phyloP scores from a whole-genome alignment of 2,329 filamentous ascomycete genomes.

The Aspergillus melleus region DNA sequence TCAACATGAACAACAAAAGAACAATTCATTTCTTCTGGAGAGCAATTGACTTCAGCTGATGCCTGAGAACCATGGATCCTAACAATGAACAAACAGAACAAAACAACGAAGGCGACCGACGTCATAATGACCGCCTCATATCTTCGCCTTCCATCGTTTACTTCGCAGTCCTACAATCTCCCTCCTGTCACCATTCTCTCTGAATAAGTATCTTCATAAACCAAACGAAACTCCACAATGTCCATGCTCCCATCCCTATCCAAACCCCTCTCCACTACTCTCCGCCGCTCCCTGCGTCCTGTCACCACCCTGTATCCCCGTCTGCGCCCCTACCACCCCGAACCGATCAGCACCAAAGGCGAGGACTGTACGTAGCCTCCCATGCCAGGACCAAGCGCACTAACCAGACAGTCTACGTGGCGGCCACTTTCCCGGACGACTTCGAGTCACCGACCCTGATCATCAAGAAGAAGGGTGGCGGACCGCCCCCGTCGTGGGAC shows the following conservation, averaged over 20 bases:
- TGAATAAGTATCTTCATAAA: neutral
- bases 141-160: neutral
- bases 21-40: too few relatives aligned
- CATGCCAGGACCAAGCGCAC: too few relatives aligned
- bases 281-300: neutral
- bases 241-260: neutral
- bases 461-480: slow-evolving; percentile 3
- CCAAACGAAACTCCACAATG: neutral
- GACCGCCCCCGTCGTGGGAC: slow-evolving; percentile 7
- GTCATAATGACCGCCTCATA: neutral
- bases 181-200: neutral
- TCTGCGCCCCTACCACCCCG: neutral
- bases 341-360: slow-evolving; percentile 5
- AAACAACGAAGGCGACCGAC: neutral
- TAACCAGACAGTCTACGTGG: slow-evolving; percentile 10
- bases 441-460: slow-evolving; percentile 9
- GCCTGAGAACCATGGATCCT: neutral
- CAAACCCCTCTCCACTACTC: neutral
- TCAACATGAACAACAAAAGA: too few relatives aligned
- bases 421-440: slow-evolving; percentile 12
- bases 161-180: neutral
- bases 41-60: too few relatives aligned
- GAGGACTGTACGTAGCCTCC: slow-evolving; percentile 8
- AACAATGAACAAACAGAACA: neutral
- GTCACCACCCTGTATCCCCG: neutral